Conservation (phyloP, 108 stramenopile genomes). For the Nannochloropsis gaditana region DNA sequence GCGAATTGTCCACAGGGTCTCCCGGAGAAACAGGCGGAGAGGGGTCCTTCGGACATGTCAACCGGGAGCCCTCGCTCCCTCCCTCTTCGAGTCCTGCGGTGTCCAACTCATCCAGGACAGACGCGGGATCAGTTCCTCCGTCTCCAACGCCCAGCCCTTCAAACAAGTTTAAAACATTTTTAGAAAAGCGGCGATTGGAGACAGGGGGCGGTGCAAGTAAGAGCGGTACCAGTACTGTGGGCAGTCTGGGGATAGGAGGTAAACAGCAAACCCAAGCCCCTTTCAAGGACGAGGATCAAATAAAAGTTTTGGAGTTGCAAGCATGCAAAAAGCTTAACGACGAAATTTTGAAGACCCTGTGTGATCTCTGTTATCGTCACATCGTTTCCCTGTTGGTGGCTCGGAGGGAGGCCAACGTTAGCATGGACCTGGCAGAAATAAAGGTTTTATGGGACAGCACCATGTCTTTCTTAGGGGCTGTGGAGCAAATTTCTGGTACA, state of each 20-base stretch:
- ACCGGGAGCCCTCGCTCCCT: background rate
- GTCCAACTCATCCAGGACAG: background rate
- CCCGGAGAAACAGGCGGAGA: background rate
- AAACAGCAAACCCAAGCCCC: background rate
- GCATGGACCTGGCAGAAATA: constrained; percentile 28
- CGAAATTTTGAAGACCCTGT: constrained; percentile 9
- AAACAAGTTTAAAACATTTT: background rate
- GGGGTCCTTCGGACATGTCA: background rate
- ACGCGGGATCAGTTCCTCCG: background rate
- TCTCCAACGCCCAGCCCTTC: constrained; percentile 4
- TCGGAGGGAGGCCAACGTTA: constrained; percentile 31
- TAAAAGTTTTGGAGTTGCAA: background rate
- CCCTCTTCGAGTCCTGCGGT: background rate
- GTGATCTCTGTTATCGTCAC: constrained; percentile 32
- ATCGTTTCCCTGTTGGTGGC: constrained; percentile 29
- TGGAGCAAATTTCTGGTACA: constrained; percentile 63
- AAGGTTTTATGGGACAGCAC: constrained; percentile 40
- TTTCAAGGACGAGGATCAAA: constrained; percentile 14
- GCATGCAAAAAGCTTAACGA: background rate
- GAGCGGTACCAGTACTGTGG: background rate
- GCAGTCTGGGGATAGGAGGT: background rate
- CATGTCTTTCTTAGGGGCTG: constrained; percentile 27
- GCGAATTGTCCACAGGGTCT: background rate
- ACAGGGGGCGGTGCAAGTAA: background rate
- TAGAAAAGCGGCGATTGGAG: background rate